phyloP scores from a whole-genome alignment of 2,329 filamentous ascomycete species.

The Hymenoscyphus linearis region DNA sequence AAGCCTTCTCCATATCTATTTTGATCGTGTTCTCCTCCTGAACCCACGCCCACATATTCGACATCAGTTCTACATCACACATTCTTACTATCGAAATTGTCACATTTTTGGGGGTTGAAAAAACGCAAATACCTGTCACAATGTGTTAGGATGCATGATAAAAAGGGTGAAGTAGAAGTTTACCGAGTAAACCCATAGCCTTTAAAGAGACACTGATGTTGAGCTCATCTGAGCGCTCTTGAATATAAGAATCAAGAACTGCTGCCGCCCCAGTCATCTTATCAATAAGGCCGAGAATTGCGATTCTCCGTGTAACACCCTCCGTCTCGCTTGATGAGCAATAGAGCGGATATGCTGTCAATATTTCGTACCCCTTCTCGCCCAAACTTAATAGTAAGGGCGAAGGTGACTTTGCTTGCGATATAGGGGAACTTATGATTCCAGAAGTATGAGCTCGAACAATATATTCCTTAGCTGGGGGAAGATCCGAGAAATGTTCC shows the following conservation, averaged over 20 bases:
- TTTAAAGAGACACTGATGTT: not conserved
- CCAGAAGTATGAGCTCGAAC: constrained; percentile 6
- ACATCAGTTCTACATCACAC: not conserved
- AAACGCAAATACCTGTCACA: not conserved
- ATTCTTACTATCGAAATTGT: not conserved
- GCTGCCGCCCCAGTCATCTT: constrained; percentile 12
- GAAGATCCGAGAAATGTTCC: not conserved
- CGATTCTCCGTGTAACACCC: not conserved
- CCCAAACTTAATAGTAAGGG: constrained; percentile 3
- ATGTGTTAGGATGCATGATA: not conserved
- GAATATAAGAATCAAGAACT: not conserved
- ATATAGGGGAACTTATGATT: not conserved
- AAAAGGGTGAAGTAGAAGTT: no score
- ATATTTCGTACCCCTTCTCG: constrained; percentile 8
- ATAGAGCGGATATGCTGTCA: constrained; percentile 11
- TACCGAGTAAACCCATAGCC: constrained; percentile 1
- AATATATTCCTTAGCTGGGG: not conserved
- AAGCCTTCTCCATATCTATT: not conserved
- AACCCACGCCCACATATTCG: not conserved
- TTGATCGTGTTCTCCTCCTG: not conserved
- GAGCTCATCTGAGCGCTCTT: not conserved
- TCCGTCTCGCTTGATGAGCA: not conserved
- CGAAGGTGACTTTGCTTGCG: not conserved
- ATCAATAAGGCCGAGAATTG: constrained; percentile 9
- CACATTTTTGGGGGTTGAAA: not conserved